Evolutionary conservation across 345 rosid genomes (phyloP).

Genomic region (Melaleuca alternifolia): DNA sequence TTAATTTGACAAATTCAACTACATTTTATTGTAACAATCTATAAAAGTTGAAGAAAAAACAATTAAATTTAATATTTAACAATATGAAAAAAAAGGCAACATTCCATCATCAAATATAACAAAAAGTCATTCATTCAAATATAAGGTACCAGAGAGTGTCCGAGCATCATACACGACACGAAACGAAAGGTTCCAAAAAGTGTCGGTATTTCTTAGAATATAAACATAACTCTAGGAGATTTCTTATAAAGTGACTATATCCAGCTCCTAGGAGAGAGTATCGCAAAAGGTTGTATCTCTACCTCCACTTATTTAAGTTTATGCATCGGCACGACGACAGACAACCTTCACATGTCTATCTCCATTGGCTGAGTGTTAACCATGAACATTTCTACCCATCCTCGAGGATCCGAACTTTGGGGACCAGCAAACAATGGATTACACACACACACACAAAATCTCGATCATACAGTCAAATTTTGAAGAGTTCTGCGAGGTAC

Average conservation of each 20-base stretch:
- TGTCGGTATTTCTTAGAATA: no score
- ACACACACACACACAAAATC: not conserved
- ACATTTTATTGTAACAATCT: no score
- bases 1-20: no score
- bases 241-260: not conserved
- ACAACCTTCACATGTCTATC: not conserved
- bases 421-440: not conserved
- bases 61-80: no score
- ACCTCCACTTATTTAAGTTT: not conserved
- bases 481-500: not conserved
- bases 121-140: no score
- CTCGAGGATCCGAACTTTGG: accelerated
- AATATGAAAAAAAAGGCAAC: no score
- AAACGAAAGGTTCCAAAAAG: no score
- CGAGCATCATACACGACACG: no score
- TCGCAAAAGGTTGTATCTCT: not conserved
- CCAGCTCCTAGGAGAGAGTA: not conserved
- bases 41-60: no score
- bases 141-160: no score
- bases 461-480: not conserved
- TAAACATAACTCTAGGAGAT: not conserved
- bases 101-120: no score
- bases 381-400: not conserved
- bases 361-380: not conserved
- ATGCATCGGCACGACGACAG: not conserved